A percentile compares a stretch with the other conserved stretches of the same genome.
These are phyloP conservation scores for Eucalyptus shirleyi DNA, from an alignment of 345 rosid genomes.

Conservation along the genomic window DNA sequence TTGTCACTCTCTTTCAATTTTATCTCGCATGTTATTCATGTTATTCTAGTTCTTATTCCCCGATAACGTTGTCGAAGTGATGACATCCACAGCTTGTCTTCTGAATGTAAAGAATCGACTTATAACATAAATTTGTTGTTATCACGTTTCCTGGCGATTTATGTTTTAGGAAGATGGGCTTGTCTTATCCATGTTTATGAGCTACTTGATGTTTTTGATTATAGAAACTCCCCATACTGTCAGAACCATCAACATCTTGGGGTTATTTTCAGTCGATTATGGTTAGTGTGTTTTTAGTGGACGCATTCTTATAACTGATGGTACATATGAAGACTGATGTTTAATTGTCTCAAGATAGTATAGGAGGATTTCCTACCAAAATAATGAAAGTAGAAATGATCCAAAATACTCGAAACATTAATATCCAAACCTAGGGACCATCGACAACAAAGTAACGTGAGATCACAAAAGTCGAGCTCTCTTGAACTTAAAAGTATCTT, in stretches of 20 bases:
- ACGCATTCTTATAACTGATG: neutral
- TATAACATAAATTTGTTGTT: neutral
- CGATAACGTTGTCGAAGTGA: neutral
- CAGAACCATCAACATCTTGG: neutral
- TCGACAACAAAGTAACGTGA: neutral
- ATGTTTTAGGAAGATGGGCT: neutral
- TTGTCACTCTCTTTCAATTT: neutral
- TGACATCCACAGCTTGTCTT: neutral
- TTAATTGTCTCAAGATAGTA: neutral
- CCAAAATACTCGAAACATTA: neutral
- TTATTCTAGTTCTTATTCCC: neutral
- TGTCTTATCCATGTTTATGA: neutral
- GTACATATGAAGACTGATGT: neutral
- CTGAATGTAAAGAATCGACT: neutral
- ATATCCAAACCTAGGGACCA: neutral
- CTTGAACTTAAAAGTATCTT: no score
- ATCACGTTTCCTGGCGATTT: neutral
- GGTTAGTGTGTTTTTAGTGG: neutral
- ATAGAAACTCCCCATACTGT: neutral
- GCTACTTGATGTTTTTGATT: neutral
- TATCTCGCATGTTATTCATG: neutral
- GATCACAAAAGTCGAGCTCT: neutral
- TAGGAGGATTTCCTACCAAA: neutral
- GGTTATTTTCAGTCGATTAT: neutral
- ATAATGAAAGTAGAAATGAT: neutral